Conservation (phyloP, 768 basidiomycete species). For the Boletus tylopilopsis region DNA sequence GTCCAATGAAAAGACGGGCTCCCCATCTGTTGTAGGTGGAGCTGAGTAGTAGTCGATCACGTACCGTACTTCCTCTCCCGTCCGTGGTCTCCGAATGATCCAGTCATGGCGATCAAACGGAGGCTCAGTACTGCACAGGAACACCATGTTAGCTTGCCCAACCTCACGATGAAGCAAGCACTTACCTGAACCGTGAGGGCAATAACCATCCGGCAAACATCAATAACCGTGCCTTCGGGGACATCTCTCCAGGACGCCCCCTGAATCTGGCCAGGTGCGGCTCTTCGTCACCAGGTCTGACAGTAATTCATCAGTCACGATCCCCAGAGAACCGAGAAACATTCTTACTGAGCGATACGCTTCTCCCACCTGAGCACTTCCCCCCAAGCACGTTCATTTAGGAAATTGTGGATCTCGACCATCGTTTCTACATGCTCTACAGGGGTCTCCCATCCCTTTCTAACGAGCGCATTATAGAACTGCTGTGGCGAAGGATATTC, state of each 20-base stretch:
- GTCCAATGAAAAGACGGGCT: conserved; percentile 93
- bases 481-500: conserved; percentile 98
- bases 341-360: conserved; percentile 35
- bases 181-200: conserved; percentile 87
- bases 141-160: conserved; percentile 2
- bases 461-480: conserved; percentile 93
- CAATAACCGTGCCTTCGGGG: conserved; percentile 89
- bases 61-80: conserved; percentile 85
- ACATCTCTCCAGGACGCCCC: conserved; percentile 88
- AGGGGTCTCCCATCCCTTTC: conserved; percentile 97
- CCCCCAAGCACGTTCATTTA: conserved; percentile 96
- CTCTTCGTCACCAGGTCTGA: conserved; percentile 52
- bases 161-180: conserved; percentile 4
- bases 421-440: conserved; percentile 95
- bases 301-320: conserved; percentile 1
- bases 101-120: conserved; percentile 99
- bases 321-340: not conserved
- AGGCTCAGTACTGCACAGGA: conserved; percentile 63
- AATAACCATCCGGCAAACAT: conserved; percentile 86
- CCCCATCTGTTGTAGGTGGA: conserved; percentile 83
- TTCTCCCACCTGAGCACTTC: conserved; percentile 95
- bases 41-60: conserved; percentile 99
- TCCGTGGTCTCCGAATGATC: conserved; percentile 78
- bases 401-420: conserved; percentile 97
- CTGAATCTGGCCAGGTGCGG: conserved; percentile 79